Evolutionary conservation across 1,284 basidiomycete species (phyloP).

Genomic region (Rhodotorula sp.): DNA sequence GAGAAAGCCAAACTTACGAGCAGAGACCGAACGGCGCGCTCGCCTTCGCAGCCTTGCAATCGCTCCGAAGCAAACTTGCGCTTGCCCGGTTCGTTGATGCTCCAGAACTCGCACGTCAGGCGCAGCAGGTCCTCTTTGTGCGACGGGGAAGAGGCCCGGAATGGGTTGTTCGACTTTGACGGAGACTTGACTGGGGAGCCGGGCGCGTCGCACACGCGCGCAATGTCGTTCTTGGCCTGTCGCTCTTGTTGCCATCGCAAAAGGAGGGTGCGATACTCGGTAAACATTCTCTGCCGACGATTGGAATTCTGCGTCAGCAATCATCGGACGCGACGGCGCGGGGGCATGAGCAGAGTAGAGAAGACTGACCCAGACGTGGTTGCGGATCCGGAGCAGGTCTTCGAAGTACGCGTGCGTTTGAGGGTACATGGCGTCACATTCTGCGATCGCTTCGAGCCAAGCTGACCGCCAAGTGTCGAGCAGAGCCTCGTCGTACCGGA

Average conservation of each 20-base stretch:
- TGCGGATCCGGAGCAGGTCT: slow-evolving; percentile 16
- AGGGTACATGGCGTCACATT: background rate
- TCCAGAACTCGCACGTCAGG: slow-evolving; percentile 22
- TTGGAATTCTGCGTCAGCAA: too few relatives aligned
- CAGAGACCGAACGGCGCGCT: slow-evolving; percentile 11
- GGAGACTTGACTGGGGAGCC: slow-evolving; percentile 33
- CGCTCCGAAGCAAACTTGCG: background rate
- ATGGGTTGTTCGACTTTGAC: slow-evolving; percentile 10
- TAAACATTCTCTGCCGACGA: background rate
- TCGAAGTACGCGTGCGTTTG: background rate
- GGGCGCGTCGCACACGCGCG: background rate
- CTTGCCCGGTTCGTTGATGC: background rate
- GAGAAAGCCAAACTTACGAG: slow-evolving; percentile 2
- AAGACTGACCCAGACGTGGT: slow-evolving; percentile 18
- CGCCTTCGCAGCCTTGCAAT: slow-evolving; percentile 16
- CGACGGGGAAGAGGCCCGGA: slow-evolving; percentile 7
- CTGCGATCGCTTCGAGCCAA: background rate
- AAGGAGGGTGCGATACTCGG: slow-evolving; percentile 10
- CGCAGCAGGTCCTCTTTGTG: slow-evolving; percentile 31
- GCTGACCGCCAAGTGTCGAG: slow-evolving; percentile 12
- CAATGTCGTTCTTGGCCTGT: background rate
- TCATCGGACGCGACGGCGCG: too few relatives aligned
- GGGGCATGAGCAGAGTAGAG: too few relatives aligned
- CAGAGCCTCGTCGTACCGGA: slow-evolving; percentile 24
- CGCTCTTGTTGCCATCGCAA: background rate